A percentile compares a stretch with the other conserved stretches of the same genome.
phyloP scores from a whole-genome alignment of 2,329 filamentous ascomycete species.

The Penicillium brevicompactum region DNA sequence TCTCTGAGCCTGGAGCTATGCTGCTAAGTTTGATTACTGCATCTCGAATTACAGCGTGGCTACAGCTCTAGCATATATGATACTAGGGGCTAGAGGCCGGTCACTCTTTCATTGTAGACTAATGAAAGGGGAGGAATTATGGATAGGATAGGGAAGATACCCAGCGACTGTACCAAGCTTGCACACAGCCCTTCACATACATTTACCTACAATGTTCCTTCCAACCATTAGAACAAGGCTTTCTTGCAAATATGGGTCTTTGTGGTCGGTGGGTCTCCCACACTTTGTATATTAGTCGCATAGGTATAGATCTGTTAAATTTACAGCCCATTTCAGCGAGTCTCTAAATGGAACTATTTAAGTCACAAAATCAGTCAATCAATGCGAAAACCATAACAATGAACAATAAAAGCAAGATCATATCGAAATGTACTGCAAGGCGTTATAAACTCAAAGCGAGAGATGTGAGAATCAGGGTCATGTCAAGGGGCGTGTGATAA shows the following conservation, averaged over 20 bases:
- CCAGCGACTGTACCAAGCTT: conserved; percentile 18
- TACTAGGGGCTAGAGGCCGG: conserved; percentile 5
- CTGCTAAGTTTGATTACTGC: conserved; percentile 3
- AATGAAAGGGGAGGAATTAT: conserved; percentile 10
- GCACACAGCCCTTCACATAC: conserved; percentile 17
- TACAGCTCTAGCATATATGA: background rate
- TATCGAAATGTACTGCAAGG: conserved; percentile 8
- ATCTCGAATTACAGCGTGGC: conserved; percentile 5
- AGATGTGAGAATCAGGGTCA: conserved; percentile 12
- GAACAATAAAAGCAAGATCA: conserved; percentile 4
- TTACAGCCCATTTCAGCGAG: background rate
- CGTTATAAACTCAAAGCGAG: conserved; percentile 8
- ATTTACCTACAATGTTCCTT: background rate
- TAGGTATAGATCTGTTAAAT: background rate
- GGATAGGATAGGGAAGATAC: conserved; percentile 27
- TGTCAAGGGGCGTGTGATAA: conserved; percentile 16
- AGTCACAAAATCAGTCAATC: background rate
- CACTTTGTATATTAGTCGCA: background rate
- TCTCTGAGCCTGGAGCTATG: conserved; percentile 3
- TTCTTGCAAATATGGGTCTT: background rate
- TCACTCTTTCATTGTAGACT: conserved; percentile 1
- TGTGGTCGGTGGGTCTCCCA: background rate
- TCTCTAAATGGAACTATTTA: background rate
- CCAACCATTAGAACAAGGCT: background rate
- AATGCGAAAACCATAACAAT: conserved; percentile 4